phyloP scores from a whole-genome alignment of 805 yeast species.

The Myxozyma geophila region DNA sequence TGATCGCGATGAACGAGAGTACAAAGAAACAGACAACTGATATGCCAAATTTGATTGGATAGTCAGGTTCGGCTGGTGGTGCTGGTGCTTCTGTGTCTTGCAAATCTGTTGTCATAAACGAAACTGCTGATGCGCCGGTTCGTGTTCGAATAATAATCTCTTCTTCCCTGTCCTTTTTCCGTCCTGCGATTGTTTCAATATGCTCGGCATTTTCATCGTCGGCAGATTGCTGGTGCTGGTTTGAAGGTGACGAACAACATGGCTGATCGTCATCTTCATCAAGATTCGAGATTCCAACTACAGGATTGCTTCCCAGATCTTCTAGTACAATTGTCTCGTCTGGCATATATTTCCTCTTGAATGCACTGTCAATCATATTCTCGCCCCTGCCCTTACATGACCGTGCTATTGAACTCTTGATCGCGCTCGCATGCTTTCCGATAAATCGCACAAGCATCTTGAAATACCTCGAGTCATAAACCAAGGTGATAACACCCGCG shows the following conservation, averaged over 20 bases:
- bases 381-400: not conserved
- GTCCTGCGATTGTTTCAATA: not conserved
- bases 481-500: conserved; percentile 24
- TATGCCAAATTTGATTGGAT: conserved; percentile 4
- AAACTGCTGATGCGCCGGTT: conserved; percentile 6
- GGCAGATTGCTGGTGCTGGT: not conserved
- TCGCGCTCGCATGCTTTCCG: not conserved
- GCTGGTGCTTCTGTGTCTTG: conserved; percentile 3
- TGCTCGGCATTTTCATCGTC: not conserved
- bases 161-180: not conserved
- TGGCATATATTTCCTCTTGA: not conserved
- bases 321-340: conserved; percentile 5
- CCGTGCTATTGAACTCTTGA: not conserved
- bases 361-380: not conserved
- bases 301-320: not conserved
- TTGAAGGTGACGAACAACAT: not conserved
- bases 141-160: conserved; percentile 6
- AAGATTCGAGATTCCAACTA: not conserved
- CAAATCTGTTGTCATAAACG: not conserved
- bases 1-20: conserved; percentile 12
- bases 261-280: not conserved
- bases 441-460: conserved; percentile 1
- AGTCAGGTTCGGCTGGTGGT: conserved; percentile 5
- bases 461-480: conserved; percentile 23
- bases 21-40: conserved; percentile 14